Base-by-base conservation (phyloP, 75 land plant genomes). In the Ceratopteris richardii region DNA sequence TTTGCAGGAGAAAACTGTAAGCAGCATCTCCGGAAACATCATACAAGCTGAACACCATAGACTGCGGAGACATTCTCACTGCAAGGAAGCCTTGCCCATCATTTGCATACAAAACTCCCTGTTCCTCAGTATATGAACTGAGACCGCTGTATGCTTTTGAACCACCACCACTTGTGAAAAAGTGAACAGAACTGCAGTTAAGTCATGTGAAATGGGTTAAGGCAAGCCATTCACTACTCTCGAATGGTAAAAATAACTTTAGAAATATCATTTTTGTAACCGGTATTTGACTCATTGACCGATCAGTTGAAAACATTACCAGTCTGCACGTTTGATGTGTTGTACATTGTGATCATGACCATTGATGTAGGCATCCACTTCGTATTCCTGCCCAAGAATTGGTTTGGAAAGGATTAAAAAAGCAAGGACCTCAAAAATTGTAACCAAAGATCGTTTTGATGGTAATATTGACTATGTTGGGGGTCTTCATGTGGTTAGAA, bases 341-440 rank as follows among this genome's bases (percentile, higher is more conserved):
- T 89, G 80, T 42, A 94, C 75, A 61, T 96, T 90, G 70, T 94
- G 98, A 50, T 94, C 98, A 60, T 94, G 98, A 1, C 98, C 96
- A 42, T 94, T 94, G 18, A 94, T 72, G 73, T 94, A 94, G 6
- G 80, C 52, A 62, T 88, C 89, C 6, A 92, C 95, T 25, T 68
- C 61, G 43, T 82, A 48, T 1, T 56, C 72, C 96, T 90, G 18
- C 9, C 16, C 9, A 40, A 57, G 23, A 57, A 57, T 29, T 46
- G 3, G 42, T 40, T 40, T 11, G 23, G 54, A 18, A 51, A 51
- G 18, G n/a, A 51, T 11, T 11, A 51, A 40, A 40, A n/a, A n/a
- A n/a, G n/a, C n/a, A n/a, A n/a, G n/a, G n/a, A 12, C 44, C 12
- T 42, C 12, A n/a, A 48, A 48, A 48, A 48, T n/a, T n/a, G n/a